Evolutionary conservation across 331 rosid genomes (phyloP).

Genomic region (Pyrus hybrid): DNA sequence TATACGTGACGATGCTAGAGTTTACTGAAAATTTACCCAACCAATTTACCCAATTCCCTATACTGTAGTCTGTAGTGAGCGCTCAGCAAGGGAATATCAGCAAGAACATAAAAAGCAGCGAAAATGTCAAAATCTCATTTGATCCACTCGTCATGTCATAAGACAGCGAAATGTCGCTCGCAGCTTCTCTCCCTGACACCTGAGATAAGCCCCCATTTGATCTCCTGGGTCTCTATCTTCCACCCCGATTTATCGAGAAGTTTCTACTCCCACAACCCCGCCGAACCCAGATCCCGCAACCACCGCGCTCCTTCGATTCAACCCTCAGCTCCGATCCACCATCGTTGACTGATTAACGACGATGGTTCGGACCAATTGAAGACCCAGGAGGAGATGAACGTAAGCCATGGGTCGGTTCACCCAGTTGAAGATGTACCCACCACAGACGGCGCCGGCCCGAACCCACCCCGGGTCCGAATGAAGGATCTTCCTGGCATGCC

Average conservation of each 20-base stretch:
- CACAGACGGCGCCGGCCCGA: constrained; percentile 27
- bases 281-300: neutral
- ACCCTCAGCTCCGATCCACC: neutral
- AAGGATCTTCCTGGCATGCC: constrained; percentile 89
- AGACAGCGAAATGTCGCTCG: neutral
- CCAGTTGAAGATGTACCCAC: constrained; percentile 57
- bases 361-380: neutral
- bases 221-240: neutral
- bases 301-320: neutral
- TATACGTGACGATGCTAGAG: too few species aligned
- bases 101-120: too few species aligned
- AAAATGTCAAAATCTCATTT: neutral
- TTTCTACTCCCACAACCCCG: neutral
- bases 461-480: constrained; percentile 66
- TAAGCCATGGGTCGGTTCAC: constrained; percentile 86
- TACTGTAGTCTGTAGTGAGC: too few species aligned
- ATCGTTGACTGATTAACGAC: neutral
- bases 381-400: constrained; percentile 53
- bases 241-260: neutral
- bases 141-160: neutral
- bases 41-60: too few species aligned
- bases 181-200: neutral
- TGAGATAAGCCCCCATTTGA: neutral
- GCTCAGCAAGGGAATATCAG: too few species aligned
- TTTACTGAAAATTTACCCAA: too few species aligned